phyloP scores from a whole-genome alignment of 2,329 filamentous ascomycete genomes.

The Nakataea oryzae region DNA sequence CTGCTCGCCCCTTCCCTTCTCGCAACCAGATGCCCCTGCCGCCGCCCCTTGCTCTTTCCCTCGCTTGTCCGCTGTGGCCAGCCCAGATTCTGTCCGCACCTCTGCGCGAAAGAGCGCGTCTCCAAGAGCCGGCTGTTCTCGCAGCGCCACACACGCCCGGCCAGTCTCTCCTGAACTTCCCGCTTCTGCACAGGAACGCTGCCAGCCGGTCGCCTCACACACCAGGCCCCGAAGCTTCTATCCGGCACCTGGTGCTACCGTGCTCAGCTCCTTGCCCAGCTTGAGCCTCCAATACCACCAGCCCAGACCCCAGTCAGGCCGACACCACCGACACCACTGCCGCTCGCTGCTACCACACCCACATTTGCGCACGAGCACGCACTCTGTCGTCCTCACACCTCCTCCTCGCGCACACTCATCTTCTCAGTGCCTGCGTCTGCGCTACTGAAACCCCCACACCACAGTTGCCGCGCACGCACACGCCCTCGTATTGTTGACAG shows the following conservation, averaged over 20 bases:
- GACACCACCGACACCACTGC: neutral
- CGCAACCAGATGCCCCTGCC: neutral
- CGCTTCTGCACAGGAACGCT: neutral
- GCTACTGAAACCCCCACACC: neutral
- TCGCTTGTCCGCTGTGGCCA: neutral
- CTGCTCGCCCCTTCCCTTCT: neutral
- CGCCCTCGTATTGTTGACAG: neutral
- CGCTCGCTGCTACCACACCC: neutral
- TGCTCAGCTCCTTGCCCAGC: neutral
- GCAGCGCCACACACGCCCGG: neutral
- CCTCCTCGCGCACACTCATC: neutral
- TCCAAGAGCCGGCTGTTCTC: neutral
- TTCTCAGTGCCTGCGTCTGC: neutral
- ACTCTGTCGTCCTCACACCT: neutral
- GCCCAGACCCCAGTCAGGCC: neutral
- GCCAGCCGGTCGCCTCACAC: neutral
- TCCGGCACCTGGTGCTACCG: neutral
- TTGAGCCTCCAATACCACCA: neutral
- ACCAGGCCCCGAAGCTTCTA: neutral
- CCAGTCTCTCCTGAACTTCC: neutral
- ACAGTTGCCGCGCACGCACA: neutral
- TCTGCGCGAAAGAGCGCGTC: neutral
- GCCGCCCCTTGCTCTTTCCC: neutral
- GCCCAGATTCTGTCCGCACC: neutral
- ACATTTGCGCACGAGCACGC: neutral